phyloP scores from a whole-genome alignment of 2,329 filamentous ascomycete species.

The Calonectria pseudoturangicola region DNA sequence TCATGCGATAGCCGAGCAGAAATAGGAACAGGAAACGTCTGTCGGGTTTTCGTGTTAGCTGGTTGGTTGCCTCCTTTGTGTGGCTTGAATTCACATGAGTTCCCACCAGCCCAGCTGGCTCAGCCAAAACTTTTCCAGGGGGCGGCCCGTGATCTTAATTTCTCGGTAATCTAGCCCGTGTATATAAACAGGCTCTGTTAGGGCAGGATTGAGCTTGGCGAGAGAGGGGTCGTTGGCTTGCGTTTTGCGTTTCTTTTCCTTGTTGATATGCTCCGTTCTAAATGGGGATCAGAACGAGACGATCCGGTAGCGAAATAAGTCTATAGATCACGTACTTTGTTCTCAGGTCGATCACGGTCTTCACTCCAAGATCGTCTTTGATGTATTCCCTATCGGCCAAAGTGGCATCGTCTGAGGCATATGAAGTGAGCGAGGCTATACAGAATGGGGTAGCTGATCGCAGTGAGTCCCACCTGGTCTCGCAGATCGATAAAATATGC shows the following conservation, averaged over 20 bases:
- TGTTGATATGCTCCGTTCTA: conserved; percentile 84
- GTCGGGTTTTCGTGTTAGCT: conserved; percentile 9
- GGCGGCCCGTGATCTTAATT: conserved; percentile 83
- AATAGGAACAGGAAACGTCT: conserved; percentile 75
- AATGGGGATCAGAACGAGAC: conserved; percentile 30
- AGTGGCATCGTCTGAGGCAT: conserved; percentile 80
- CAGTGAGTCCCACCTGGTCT: conserved; percentile 68
- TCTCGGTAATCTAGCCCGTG: conserved; percentile 77
- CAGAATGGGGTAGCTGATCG: background rate
- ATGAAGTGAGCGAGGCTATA: conserved; percentile 38
- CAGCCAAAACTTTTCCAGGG: conserved; percentile 81
- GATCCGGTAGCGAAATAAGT: background rate
- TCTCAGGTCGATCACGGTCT: conserved; percentile 85
- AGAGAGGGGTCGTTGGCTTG: conserved; percentile 64
- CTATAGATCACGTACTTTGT: conserved; percentile 74
- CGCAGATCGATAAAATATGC: conserved; percentile 81
- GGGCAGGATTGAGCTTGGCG: conserved; percentile 65
- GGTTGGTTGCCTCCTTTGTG: background rate
- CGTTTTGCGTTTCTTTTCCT: conserved; percentile 76
- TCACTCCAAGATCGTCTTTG: conserved; percentile 76
- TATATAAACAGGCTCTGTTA: conserved; percentile 76
- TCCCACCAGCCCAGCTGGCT: conserved; percentile 81
- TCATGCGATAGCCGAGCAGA: conserved; percentile 78
- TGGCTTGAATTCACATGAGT: conserved; percentile 71
- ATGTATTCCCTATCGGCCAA: conserved; percentile 77